Evolutionary conservation across 768 basidiomycete species (phyloP), one percentile per base, ranked within the genome.

Genomic region (Tulasnella sp.): DNA sequence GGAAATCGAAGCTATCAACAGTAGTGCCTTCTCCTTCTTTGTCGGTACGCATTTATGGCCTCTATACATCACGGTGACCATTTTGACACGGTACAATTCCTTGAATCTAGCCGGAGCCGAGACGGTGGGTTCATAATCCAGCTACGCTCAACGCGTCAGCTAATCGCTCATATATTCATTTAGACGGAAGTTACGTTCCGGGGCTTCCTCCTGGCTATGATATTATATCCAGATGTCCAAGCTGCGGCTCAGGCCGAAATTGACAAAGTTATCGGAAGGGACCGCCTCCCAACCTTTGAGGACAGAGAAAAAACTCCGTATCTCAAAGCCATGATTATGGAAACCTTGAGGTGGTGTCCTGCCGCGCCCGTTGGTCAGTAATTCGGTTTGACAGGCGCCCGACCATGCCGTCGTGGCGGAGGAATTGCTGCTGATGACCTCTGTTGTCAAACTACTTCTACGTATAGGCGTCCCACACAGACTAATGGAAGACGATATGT

Each of bases 141-240:
- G 16, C 37, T 39, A n/a, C 20, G 9, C 23, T 46, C 39, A 2
- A 6, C 71, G 10, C 39, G 15, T 51, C 0, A n/a, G 42, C 35
- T 23, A 20, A 72, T 46, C 35, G n/a, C 37, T 40, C 4, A n/a
- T 55, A 32, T 3, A 7, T 35, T 13, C 0, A 51, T 35, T 29
- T 42, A 73, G 77, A 78, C 77, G 3, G 77, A 48, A 42, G 69
- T 61, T 9, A 73, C 79, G 5, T 44, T 79, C 48, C 44, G 37
- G 16, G 26, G 78, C 20, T 78, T 79, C 51, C 29, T 79, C 9
- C 79, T 79, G 5, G 79, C 79, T 40, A 78, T 79, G 79, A 79
- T 70, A 26, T 29, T 79, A 13, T 61, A 80, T 42, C 79, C 79
- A 11, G 35, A 73, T 23, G 73, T 78, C 29, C 75, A 74, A 35